Percentiles rank a stretch among this genome's conserved stretches.
Conservation (phyloP, 2,329 filamentous ascomycete species). For the Thelonectria discophora region DNA sequence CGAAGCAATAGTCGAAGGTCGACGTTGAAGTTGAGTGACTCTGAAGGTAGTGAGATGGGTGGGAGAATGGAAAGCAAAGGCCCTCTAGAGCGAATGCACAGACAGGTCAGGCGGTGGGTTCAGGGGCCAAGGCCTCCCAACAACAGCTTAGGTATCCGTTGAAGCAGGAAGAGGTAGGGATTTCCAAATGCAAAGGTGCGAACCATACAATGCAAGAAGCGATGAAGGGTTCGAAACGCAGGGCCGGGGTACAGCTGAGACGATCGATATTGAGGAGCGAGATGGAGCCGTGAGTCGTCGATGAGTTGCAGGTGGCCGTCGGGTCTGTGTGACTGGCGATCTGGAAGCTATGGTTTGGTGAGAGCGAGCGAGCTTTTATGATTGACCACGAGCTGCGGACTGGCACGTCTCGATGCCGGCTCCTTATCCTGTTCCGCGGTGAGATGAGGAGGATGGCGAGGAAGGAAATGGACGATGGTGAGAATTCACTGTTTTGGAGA, state of each 20-base stretch:
- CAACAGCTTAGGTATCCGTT: slow-evolving; percentile 5
- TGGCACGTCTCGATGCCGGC: slow-evolving; percentile 13
- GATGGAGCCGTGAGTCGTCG: slow-evolving; percentile 37
- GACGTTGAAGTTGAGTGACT: not conserved
- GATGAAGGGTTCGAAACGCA: slow-evolving; percentile 7
- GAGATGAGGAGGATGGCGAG: slow-evolving; percentile 26
- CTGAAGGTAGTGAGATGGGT: not conserved
- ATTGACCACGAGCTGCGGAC: slow-evolving; percentile 32
- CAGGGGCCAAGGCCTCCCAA: slow-evolving; percentile 11
- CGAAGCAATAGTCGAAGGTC: not conserved
- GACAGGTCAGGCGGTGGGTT: slow-evolving; percentile 23
- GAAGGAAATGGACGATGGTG: slow-evolving; percentile 8
- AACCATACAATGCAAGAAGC: not conserved
- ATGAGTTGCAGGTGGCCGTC: slow-evolving; percentile 14
- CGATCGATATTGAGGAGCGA: slow-evolving; percentile 38
- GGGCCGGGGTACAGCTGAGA: slow-evolving; percentile 10
- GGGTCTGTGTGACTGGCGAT: slow-evolving; percentile 24
- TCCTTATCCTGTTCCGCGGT: slow-evolving; percentile 16
- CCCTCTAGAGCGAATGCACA: slow-evolving; percentile 11
- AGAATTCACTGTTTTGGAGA: slow-evolving; percentile 19
- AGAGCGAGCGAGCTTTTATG: slow-evolving; percentile 3
- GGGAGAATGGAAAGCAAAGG: slow-evolving; percentile 6
- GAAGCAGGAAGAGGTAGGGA: slow-evolving; percentile 7
- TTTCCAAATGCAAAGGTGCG: not conserved
- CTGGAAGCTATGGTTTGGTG: slow-evolving; percentile 24